Conservation (phyloP, 2,329 filamentous ascomycete species). For the Alternaria novae-zelandiae region DNA sequence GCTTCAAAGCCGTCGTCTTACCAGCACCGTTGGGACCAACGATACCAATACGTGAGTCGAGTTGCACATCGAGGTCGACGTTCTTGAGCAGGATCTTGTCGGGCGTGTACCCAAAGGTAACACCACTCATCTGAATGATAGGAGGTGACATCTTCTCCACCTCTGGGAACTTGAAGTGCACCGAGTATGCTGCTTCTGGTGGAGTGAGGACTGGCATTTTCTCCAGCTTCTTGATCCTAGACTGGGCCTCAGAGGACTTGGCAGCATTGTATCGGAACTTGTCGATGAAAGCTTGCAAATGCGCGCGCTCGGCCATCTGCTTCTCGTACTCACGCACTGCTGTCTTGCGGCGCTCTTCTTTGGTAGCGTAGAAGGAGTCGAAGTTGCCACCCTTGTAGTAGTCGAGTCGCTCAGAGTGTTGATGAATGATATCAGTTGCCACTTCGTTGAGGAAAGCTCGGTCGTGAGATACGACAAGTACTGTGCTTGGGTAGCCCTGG, state of each 20-base stretch:
- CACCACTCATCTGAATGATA: constrained; percentile 95
- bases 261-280: constrained; percentile 99
- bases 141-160: constrained; percentile 97
- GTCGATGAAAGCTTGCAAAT: constrained; percentile 97
- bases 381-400: constrained; percentile 99
- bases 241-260: constrained; percentile 97
- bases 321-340: constrained; percentile 98
- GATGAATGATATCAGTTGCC: constrained; percentile 98
- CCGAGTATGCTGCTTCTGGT: constrained; percentile 92
- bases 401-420: constrained; percentile 94
- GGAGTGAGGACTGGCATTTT: constrained; percentile 91
- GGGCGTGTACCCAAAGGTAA: constrained; percentile 84
- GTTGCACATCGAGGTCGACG: constrained; percentile 94
- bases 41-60: constrained; percentile 97
- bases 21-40: constrained; percentile 99
- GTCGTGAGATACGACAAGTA: constrained; percentile 98
- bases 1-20: constrained; percentile 97
- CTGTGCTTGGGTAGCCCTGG: constrained; percentile 89
- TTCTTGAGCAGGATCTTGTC: constrained; percentile 82
- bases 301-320: constrained; percentile 91
- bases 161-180: constrained; percentile 96
- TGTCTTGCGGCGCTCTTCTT: constrained; percentile 95
- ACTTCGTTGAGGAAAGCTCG: constrained; percentile 98
- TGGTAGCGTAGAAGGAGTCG: constrained; percentile 77
- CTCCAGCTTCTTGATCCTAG: constrained; percentile 98